phyloP scores from a whole-genome alignment of 257 asterid genomes.

The Knoxia roxburghii region DNA sequence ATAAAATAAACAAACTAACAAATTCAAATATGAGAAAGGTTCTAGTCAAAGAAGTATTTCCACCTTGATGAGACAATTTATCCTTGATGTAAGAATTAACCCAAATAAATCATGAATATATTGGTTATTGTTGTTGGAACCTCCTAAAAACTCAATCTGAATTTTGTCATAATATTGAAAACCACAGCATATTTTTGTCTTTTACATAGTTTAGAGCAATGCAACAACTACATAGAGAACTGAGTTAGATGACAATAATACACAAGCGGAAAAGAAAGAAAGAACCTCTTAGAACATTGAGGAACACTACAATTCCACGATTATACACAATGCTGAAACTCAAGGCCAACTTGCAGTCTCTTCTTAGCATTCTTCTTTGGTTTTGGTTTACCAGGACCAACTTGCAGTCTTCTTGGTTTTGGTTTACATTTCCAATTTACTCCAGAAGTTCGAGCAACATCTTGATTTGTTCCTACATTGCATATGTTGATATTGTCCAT shows the following conservation, averaged over 20 bases:
- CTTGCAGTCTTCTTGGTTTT: conserved; percentile 20
- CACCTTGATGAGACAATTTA: too few relatives aligned
- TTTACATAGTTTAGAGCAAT: neutral
- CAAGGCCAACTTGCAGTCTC: neutral
- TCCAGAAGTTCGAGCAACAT: conserved; percentile 11
- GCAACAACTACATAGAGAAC: neutral
- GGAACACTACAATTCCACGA: neutral
- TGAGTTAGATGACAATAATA: neutral
- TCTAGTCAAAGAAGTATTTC: too few relatives aligned
- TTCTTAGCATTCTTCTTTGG: conserved; percentile 21
- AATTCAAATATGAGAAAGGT: too few relatives aligned
- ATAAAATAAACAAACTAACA: too few relatives aligned
- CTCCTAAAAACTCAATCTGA: too few relatives aligned
- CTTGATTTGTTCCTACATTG: conserved; percentile 10
- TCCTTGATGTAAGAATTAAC: too few relatives aligned
- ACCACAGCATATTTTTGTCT: neutral
- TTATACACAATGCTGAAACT: neutral
- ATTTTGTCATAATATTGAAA: neutral
- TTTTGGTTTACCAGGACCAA: conserved; percentile 26
- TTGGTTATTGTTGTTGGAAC: too few relatives aligned
- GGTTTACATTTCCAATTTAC: conserved; percentile 24
- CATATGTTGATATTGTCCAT: conserved; percentile 16
- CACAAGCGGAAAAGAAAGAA: too few relatives aligned
- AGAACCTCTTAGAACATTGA: neutral
- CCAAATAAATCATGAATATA: too few relatives aligned